Base-by-base conservation (phyloP, 139 green algal species). In the Gonium pectorale region DNA sequence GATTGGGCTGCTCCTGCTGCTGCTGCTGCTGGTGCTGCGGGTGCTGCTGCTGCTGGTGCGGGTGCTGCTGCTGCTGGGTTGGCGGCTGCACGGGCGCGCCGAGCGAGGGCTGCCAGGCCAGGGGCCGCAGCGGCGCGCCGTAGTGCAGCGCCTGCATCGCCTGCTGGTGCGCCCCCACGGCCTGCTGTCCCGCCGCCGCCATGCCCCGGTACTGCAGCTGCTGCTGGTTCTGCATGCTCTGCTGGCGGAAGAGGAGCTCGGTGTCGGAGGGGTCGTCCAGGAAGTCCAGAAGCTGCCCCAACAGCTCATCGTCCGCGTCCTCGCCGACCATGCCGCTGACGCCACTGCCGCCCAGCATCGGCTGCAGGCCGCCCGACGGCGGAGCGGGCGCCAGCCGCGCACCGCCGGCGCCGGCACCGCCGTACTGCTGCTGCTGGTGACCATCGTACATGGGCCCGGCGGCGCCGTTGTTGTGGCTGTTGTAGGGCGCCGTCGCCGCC, bases 81-180 rank as follows among this genome's bases (percentile, higher is more conserved):
- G 13, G 49, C 13, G 49, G 49, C 49, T 17, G 49, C 49, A 56
- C 49, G 49, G 49, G 17, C 17, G 49, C 49, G 17, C 13, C 49
- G 49, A 17, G 17, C 17, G 49, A 13, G 17, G 41, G 9, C 41
- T 38, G 67, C 67, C 67, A 74, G 41, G 40, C 40, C 19, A 74
- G 54, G 9, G 67, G 67, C 19, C 67, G 52, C 40, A 22, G 19
- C 15, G 38, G 67, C 67, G 37, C 27, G 35, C 73, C 73, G 60
- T 82, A 82, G 27, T 59, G 75, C 75, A 72, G 51, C 4, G 40
- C 40, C n/a, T 43, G 52, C 5, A 82, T n/a, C 15, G 59, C 31
- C 19, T 71, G 75, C 29, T 82, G 75, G 31, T 82, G 60, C 5
- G 7, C 3, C 8, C 29, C 59, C 5, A 82, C 41, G 0, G 75